Percentiles rank a stretch among this genome's conserved stretches.
Conservation (phyloP, 177 flowering plant genomes). For the Vitis hybrid region DNA sequence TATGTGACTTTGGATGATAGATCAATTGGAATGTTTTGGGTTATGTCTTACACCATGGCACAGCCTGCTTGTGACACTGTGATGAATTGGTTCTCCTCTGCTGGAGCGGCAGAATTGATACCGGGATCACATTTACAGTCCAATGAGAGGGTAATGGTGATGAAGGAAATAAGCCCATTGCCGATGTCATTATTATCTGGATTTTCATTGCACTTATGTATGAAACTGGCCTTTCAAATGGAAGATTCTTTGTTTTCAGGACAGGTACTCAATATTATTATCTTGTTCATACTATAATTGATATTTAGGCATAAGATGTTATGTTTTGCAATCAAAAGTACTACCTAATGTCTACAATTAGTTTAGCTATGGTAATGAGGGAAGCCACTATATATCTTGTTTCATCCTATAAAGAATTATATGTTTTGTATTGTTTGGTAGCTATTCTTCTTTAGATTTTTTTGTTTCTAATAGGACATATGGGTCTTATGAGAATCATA, state of each 20-base stretch:
- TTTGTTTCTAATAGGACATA: no score
- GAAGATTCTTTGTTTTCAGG: constrained; percentile 84
- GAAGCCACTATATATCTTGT: neutral
- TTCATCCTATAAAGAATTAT: no score
- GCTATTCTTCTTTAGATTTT: no score
- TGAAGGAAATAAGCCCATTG: constrained; percentile 84
- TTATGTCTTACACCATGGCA: constrained; percentile 93
- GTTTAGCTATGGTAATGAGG: no score
- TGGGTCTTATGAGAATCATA: no score
- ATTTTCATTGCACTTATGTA: constrained; percentile 74
- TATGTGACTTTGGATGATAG: constrained; percentile 91
- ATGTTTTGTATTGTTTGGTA: no score
- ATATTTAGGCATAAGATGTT: neutral
- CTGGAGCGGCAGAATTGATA: constrained; percentile 69
- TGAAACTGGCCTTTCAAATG: constrained; percentile 77
- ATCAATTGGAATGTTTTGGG: constrained; percentile 99
- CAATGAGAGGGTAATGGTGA: constrained; percentile 74
- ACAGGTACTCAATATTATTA: constrained; percentile 49
- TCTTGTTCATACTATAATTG: constrained; percentile 1
- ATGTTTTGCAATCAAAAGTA: neutral
- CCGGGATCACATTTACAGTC: constrained; percentile 68
- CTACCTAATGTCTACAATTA: neutral
- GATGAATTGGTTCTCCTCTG: constrained; percentile 77
- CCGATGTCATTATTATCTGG: constrained; percentile 90
- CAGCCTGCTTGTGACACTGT: constrained; percentile 93